phyloP scores from a whole-genome alignment of 306 rosid species.

The Luffa aegyptiaca region DNA sequence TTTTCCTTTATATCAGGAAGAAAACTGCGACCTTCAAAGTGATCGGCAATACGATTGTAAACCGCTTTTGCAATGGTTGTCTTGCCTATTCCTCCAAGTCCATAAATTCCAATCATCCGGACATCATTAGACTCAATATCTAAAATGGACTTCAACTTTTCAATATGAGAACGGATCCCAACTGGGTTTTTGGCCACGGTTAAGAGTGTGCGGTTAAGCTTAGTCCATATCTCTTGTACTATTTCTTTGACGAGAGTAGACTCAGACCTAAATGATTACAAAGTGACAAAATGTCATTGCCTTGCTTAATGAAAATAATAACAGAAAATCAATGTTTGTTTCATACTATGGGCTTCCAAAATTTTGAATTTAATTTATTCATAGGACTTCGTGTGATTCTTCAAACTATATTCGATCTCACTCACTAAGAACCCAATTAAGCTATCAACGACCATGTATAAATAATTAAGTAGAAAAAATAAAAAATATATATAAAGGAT shows the following conservation, averaged over 20 bases:
- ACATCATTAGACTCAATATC: not conserved
- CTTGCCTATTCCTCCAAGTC: not conserved
- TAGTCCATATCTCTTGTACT: not conserved
- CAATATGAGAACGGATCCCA: not conserved
- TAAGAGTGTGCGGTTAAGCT: not conserved
- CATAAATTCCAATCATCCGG: not conserved
- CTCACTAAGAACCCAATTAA: too few relatives aligned
- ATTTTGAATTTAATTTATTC: too few relatives aligned
- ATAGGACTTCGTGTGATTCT: too few relatives aligned
- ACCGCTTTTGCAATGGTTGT: not conserved
- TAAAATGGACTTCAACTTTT: too few relatives aligned
- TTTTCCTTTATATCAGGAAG: not conserved
- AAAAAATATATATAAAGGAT: too few relatives aligned
- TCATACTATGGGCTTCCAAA: too few relatives aligned
- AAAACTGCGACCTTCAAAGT: not conserved
- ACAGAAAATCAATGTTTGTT: too few relatives aligned
- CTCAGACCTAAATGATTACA: not conserved
- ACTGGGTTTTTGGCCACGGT: not conserved
- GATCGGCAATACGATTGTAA: not conserved
- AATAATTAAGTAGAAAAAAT: too few relatives aligned
- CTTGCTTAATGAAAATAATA: not conserved
- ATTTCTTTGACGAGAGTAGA: not conserved
- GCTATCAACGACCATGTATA: too few relatives aligned
- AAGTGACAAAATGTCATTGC: too few relatives aligned
- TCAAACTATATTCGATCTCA: too few relatives aligned